Base-by-base conservation (phyloP, 2,329 filamentous ascomycete species). In the Corniculantispora saksenae region DNA sequence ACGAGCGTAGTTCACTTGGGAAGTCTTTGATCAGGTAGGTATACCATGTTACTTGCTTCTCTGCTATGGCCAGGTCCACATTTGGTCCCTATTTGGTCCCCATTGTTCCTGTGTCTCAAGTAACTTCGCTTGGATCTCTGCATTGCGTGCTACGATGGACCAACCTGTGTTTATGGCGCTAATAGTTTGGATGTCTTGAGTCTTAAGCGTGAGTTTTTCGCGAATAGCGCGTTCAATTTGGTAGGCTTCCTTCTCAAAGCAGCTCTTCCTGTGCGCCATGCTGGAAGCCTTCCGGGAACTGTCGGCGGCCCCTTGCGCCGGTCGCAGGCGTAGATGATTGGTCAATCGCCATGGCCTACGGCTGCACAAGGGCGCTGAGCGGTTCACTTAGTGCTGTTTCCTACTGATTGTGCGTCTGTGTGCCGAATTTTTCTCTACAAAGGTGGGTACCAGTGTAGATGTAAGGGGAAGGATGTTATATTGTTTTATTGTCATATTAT, bases 21-120 rank as follows among this genome's bases (percentile, higher is more conserved):
- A 56, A 56, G 29, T 56, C 29, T 56, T 56, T 56, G 25, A 43
- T 56, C 21, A 56, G 29, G 29, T 56, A 56, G 40, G 15, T 56
- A 56, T 8, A 56, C 29, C 25, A 56, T 43, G 21, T 56, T 25
- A 56, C 29, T 40, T 56, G 19, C 29, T 56, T 56, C 25, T 56
- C 29, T 56, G 25, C 29, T 56, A 43, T 56, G 35, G 4, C 17
- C 3, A 56, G 29, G 54, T 56, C 54, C 25, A 56, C 25, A 56
- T 23, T 56, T 40, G 19, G 29, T 56, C 54, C 54, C 15, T 43
- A 56, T n/a, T n/a, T n/a, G n/a, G n/a, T n/a, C n/a, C n/a, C n/a
- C n/a, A n/a, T 56, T 56, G 13, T 13, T 40, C 32, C 29, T 56
- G 25, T 43, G 35, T 25, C 29, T 53, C 17, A 6, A 53, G 25